Conservation (phyloP, 768 basidiomycete genomes). For the Mycena pura region DNA sequence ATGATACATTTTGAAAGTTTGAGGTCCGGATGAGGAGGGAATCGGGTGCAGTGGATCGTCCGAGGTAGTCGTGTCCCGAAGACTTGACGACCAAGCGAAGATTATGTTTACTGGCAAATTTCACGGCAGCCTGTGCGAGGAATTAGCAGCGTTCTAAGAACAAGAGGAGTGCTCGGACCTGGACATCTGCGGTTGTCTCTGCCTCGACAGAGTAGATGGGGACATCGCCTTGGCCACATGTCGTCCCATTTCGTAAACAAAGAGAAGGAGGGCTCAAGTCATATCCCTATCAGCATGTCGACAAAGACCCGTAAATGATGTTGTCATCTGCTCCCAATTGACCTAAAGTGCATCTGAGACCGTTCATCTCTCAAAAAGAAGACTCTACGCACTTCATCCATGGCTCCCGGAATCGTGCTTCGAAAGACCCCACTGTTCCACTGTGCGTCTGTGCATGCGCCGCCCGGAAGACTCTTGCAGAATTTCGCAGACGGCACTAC, state of each 20-base stretch:
- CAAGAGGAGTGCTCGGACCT: neutral
- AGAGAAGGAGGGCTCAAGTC: conserved; percentile 4
- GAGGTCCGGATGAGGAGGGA: conserved; percentile 51
- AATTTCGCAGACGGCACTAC: conserved; percentile 12
- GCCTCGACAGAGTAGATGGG: conserved; percentile 50
- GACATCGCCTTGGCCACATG: conserved; percentile 52
- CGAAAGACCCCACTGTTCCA: conserved; percentile 11
- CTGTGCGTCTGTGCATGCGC: conserved; percentile 16
- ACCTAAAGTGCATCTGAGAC: neutral
- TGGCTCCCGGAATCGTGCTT: conserved; percentile 8
- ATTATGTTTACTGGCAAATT: conserved; percentile 37
- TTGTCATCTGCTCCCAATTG: conserved; percentile 19
- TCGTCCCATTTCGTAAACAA: conserved; percentile 9
- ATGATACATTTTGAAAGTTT: conserved; percentile 41
- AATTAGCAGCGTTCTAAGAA: neutral
- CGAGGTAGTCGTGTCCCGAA: conserved; percentile 49
- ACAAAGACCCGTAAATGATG: neutral
- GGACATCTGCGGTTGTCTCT: conserved; percentile 42
- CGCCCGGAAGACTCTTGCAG: conserved; percentile 1
- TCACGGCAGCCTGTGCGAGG: conserved; percentile 35
- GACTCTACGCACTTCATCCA: conserved; percentile 7
- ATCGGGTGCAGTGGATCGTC: conserved; percentile 48
- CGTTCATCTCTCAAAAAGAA: neutral
- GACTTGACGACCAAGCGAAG: conserved; percentile 33
- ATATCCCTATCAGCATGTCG: neutral